phyloP scores from a whole-genome alignment of 2,329 filamentous ascomycete genomes.

The Aureobasidium namibiae region DNA sequence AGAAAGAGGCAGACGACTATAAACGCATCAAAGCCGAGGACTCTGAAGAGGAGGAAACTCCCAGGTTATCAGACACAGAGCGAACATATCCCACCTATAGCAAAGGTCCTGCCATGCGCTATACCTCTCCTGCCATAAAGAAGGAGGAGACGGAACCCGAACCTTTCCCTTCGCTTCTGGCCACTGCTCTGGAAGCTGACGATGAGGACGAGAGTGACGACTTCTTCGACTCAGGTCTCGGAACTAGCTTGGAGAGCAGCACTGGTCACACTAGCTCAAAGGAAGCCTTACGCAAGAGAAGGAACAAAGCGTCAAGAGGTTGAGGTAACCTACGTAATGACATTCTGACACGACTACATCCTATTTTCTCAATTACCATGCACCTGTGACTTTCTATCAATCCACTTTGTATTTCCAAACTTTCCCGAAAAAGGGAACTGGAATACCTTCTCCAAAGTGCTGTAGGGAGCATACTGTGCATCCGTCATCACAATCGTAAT shows the following conservation, averaged over 20 bases:
- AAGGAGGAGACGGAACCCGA: constrained; percentile 18
- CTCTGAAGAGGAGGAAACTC: constrained; percentile 16
- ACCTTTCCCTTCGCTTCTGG: constrained; percentile 16
- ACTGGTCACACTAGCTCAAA: constrained; percentile 13
- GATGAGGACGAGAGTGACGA: constrained; percentile 38
- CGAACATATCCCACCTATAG: constrained; percentile 42
- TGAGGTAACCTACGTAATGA: background rate
- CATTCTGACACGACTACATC: background rate
- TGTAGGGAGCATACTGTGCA: constrained; percentile 31
- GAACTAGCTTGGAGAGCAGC: constrained; percentile 41
- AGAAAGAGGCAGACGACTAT: constrained; percentile 8
- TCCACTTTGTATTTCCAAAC: constrained; percentile 41
- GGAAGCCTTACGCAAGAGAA: constrained; percentile 8
- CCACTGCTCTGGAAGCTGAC: constrained; percentile 27
- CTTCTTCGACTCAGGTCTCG: constrained; percentile 41
- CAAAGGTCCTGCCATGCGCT: constrained; percentile 34
- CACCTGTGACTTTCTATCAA: constrained; percentile 30
- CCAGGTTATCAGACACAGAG: constrained; percentile 37
- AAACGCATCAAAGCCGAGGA: constrained; percentile 21
- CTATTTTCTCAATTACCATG: background rate
- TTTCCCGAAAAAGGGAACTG: constrained; percentile 35
- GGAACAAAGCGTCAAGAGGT: background rate
- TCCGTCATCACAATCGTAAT: constrained; percentile 42
- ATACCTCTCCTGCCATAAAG: constrained; percentile 20
- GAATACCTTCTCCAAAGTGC: constrained; percentile 38